Percentiles rank a stretch among this genome's conserved stretches.
phyloP scores from a whole-genome alignment of 257 asterid genomes.

The Handroanthus guayacan region DNA sequence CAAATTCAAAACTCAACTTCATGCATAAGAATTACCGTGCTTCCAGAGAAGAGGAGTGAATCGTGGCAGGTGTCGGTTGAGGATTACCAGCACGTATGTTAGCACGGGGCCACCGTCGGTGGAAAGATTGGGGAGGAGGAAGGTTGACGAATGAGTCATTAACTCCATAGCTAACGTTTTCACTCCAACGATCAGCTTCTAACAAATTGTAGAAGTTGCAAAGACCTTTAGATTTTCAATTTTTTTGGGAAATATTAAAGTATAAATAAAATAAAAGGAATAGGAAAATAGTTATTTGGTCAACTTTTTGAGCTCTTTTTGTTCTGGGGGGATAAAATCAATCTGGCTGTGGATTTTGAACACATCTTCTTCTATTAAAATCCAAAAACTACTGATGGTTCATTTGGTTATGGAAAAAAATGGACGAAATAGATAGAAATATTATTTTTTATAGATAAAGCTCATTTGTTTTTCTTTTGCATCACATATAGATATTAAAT shows the following conservation, averaged over 20 bases:
- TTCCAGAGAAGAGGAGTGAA: constrained; percentile 89
- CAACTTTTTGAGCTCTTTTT: background rate
- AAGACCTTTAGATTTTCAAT: background rate
- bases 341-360: no score
- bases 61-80: constrained; percentile 78
- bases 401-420: background rate
- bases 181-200: constrained; percentile 14
- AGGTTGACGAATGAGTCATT: constrained; percentile 73
- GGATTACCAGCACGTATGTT: constrained; percentile 71
- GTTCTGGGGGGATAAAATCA: background rate
- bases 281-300: background rate
- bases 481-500: no score
- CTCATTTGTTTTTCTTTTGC: no score
- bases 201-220: background rate
- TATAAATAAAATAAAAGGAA: background rate
- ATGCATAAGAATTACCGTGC: constrained; percentile 57
- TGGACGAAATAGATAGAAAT: no score
- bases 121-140: constrained; percentile 65
- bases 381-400: background rate
- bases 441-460: no score
- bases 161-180: constrained; percentile 54
- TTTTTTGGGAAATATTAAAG: background rate
- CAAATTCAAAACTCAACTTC: background rate
- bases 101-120: constrained; percentile 46
- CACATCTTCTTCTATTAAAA: no score